phyloP scores from a whole-genome alignment of 2,329 filamentous ascomycete genomes.

The Diaporthe velutina region DNA sequence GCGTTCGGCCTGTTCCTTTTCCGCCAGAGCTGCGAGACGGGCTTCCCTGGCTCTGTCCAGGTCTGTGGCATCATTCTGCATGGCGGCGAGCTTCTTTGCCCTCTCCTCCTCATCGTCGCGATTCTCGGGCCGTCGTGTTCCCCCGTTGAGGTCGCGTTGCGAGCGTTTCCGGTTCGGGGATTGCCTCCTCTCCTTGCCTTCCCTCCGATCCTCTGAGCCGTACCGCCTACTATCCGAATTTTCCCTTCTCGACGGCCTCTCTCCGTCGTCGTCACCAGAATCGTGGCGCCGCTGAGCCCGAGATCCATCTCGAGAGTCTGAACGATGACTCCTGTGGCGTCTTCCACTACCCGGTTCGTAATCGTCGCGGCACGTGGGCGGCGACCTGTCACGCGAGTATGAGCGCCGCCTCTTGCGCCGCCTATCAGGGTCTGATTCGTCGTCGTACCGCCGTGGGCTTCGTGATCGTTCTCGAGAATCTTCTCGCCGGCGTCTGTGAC shows the following conservation, averaged over 20 bases:
- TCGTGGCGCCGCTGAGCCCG: conserved; percentile 52
- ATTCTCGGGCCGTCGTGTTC: conserved; percentile 36
- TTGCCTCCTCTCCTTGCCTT: conserved; percentile 17
- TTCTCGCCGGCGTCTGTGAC: conserved; percentile 58
- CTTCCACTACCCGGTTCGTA: conserved; percentile 56
- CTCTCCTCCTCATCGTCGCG: conserved; percentile 64
- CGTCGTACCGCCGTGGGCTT: conserved; percentile 54
- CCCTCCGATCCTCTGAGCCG: conserved; percentile 19
- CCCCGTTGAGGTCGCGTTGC: conserved; percentile 27
- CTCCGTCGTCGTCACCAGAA: conserved; percentile 47
- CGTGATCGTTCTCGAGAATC: conserved; percentile 58
- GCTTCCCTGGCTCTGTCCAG: conserved; percentile 78
- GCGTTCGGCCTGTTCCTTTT: conserved; percentile 72
- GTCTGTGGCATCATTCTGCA: conserved; percentile 78
- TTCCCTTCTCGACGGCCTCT: conserved; percentile 42
- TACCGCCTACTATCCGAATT: conserved; percentile 37
- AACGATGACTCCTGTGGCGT: conserved; percentile 58
- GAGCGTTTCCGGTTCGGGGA: conserved; percentile 37
- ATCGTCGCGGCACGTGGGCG: conserved; percentile 59
- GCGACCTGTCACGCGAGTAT: conserved; percentile 57
- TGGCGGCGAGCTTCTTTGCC: conserved; percentile 77
- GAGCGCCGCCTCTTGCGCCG: conserved; percentile 59
- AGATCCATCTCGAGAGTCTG: conserved; percentile 57
- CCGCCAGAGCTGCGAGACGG: conserved; percentile 75
- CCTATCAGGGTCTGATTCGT: conserved; percentile 56